Evolutionary conservation across 1,284 basidiomycete genomes (phyloP), one percentile per base, ranked within the genome.

Genomic region (Chiua sp.): DNA sequence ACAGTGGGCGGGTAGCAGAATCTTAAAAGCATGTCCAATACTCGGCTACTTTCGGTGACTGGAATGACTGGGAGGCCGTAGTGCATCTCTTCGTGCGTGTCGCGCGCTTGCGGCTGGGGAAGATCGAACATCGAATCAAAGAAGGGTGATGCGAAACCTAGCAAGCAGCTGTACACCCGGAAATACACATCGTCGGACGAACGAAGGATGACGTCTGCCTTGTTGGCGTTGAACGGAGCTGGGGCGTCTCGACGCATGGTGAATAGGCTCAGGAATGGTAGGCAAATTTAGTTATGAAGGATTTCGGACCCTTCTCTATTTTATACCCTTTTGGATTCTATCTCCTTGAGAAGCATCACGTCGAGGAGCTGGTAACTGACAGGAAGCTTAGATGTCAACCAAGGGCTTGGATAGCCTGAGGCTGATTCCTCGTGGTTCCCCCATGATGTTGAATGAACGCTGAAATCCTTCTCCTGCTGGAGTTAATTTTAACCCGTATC

Each of bases 121-220:
- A 78, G 65, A 44, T 69, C 57, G 58, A 80, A 74, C 78, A 81
- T 78, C 28, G 69, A 65, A 26, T 70, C 63, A 62, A 83, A 81
- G 55, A 79, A 65, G 22, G 72, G 62, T 3, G 79, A 78, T 8
- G 76, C 64, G 20, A 72, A 63, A 26, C 67, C 61, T 11, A 82
- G 69, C 37, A 81, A 63, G 32, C 68, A 62, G 15, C 71, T 72
- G 57, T 75, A 63, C 7, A 77, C 70, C 18, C 64, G 66, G 58
- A 81, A 80, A 44, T 75, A 66, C n/a, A 78, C 62, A 15, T 69
- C 59, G 60, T 80, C 78, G 1, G 73, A 74, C 6, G 80, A 74
- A 26, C 69, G 71, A 8, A 81, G 63, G 35, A 76, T 65, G 33
- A 77, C 59, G 50, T 82, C 79, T 2, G 74, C 77, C 44, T 65